Evolutionary conservation across 2,329 filamentous ascomycete species (phyloP).

Genomic region (Aureobasidium melanogenum): DNA sequence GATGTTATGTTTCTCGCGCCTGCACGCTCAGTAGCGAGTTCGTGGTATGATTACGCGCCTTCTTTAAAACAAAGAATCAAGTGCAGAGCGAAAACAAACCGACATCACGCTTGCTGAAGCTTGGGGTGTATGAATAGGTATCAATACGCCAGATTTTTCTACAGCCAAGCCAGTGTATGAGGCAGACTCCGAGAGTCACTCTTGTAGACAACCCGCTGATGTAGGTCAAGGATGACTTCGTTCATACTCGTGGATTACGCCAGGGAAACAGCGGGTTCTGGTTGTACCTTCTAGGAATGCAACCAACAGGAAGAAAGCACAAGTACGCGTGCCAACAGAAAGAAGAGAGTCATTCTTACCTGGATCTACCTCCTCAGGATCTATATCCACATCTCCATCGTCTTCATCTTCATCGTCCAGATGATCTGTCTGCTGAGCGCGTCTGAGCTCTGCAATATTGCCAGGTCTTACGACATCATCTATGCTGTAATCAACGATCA

Average conservation of each 20-base stretch:
- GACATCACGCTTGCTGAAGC: background rate
- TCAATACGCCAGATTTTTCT: background rate
- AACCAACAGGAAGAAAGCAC: background rate
- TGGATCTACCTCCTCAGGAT: background rate
- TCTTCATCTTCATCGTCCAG: background rate
- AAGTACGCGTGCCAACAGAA: background rate
- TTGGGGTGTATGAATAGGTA: background rate
- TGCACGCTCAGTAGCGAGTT: background rate
- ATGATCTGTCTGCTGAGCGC: background rate
- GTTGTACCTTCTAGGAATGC: background rate
- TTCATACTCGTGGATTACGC: background rate
- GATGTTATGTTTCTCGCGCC: background rate
- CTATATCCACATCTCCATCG: background rate
- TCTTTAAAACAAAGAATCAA: background rate
- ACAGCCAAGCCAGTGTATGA: background rate
- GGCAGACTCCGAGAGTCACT: background rate
- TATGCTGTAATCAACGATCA: conserved; percentile 7
- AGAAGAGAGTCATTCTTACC: background rate
- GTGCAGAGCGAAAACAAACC: background rate
- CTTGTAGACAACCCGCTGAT: background rate
- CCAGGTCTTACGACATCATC: background rate
- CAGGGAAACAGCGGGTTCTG: background rate
- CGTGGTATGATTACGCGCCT: background rate
- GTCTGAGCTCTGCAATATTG: background rate
- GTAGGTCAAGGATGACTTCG: background rate